Evolutionary conservation across 192 early-diverging fungal genomes (phyloP), one percentile per base, ranked within the genome.

Genomic region (Oehlia diaphana): DNA sequence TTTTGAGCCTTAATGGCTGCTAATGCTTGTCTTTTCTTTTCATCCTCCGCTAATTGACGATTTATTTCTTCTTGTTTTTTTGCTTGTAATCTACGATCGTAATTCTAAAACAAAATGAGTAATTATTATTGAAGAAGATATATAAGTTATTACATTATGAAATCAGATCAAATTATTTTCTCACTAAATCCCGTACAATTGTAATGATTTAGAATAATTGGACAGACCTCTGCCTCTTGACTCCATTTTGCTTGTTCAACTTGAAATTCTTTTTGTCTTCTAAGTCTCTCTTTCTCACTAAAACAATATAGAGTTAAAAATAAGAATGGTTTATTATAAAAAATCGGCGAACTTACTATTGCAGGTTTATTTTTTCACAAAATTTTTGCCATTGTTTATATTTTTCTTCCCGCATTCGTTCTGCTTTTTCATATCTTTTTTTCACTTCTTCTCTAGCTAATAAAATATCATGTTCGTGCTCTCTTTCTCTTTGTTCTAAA

Each of bases 281-380:
- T 42, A 44, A n/a, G 33, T 9, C n/a, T 70, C 39, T 70, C 68
- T 70, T 14, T 70, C 16, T 70, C 68, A 42, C 68, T 70, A 42
- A n/a, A 37, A n/a, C 5, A 7, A 10, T 39, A 21, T 44, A 42
- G 6, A 39, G 2, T 70, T 70, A 39, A 69, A 19, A 31, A 13
- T 31, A 66, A 33, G 12, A 28, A 66, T 31, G 21, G 7, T 58
- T 21, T 21, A 58, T 66, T 33, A 66, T 3, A 4, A 31, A 66
- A 9, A 31, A 33, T 21, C 6, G 9, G 3, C 14, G 2, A 5
- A 28, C 23, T 66, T 31, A 66, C 64, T 66, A 66, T 66, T 66
- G 10, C 5, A 14, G 4, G 2, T 10, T 28, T 2, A 66, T 2
- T 12, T 66, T 10, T 10, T 66, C 64, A 16, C 21, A 31, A 28